Percentiles rank a stretch among this genome's conserved stretches.
phyloP scores from a whole-genome alignment of 78 protist species.

The Cavenderia fasciculata region DNA sequence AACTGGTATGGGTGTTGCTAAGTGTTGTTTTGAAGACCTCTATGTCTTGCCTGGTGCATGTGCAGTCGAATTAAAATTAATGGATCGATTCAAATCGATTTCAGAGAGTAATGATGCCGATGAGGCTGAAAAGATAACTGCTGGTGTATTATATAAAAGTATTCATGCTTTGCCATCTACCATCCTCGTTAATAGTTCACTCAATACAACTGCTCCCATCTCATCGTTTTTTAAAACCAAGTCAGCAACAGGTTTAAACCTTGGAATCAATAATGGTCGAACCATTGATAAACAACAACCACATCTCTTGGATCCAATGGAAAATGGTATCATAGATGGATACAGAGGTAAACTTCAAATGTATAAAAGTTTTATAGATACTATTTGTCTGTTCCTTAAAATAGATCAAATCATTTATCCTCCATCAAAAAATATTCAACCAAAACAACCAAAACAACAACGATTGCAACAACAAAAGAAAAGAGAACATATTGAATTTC shows the following conservation, averaged over 20 bases:
- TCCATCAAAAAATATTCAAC: neutral
- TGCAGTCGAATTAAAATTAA: slow-evolving; percentile 32
- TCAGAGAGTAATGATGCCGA: too few species aligned
- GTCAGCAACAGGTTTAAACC: too few species aligned
- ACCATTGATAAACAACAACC: neutral
- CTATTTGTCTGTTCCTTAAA: slow-evolving; percentile 44
- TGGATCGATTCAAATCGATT: too few species aligned
- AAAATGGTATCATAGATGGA: slow-evolving; percentile 21
- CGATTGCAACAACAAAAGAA: neutral
- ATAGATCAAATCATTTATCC: slow-evolving; percentile 63
- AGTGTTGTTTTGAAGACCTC: slow-evolving; percentile 59
- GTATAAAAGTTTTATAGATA: slow-evolving; percentile 32
- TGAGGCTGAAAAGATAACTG: neutral
- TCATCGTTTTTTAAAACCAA: too few species aligned
- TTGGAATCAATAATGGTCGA: neutral
- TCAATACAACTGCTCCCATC: too few species aligned
- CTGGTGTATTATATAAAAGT: neutral
- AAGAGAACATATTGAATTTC: slow-evolving; percentile 40
- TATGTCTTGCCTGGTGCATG: slow-evolving; percentile 46
- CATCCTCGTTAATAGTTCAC: neutral
- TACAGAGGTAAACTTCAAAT: slow-evolving; percentile 18
- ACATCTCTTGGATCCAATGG: neutral
- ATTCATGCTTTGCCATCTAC: slow-evolving; percentile 8
- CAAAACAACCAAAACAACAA: neutral
- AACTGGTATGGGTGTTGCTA: slow-evolving; percentile 55